A percentile compares a stretch with the other conserved stretches of the same genome.
phyloP scores from a whole-genome alignment of 2,329 filamentous ascomycete genomes.

The Pseudogymnoascus sp. region DNA sequence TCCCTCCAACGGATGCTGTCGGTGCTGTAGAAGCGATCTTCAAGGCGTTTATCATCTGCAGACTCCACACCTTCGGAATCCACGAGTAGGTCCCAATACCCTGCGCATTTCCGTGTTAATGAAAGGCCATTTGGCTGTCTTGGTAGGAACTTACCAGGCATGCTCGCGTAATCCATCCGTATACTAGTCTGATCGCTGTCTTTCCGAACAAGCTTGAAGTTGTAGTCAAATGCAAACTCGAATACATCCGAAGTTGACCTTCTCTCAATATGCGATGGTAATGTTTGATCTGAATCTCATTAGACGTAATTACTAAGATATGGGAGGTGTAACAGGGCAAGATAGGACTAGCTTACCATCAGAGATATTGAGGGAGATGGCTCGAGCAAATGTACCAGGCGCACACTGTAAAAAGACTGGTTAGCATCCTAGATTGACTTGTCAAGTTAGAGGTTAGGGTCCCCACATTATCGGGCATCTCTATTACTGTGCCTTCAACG shows the following conservation, averaged over 20 bases:
- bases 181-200: neutral
- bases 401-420: neutral
- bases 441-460: neutral
- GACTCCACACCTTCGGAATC: neutral
- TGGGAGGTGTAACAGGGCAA: neutral
- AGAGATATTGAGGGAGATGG: neutral
- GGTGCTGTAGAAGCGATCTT: neutral
- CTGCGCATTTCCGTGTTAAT: neutral
- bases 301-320: neutral
- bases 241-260: neutral
- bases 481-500: neutral
- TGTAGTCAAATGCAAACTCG: neutral
- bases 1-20: no score
- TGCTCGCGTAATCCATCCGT: neutral
- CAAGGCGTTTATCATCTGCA: neutral
- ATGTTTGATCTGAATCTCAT: neutral
- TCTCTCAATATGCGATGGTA: neutral
- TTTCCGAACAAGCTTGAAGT: neutral
- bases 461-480: neutral
- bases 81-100: neutral
- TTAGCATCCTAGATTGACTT: neutral
- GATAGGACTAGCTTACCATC: neutral
- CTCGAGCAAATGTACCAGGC: neutral
- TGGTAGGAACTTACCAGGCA: neutral
- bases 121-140: neutral